Conservation (phyloP, 108 stramenopile genomes). For the Parietichytrium sp. region DNA sequence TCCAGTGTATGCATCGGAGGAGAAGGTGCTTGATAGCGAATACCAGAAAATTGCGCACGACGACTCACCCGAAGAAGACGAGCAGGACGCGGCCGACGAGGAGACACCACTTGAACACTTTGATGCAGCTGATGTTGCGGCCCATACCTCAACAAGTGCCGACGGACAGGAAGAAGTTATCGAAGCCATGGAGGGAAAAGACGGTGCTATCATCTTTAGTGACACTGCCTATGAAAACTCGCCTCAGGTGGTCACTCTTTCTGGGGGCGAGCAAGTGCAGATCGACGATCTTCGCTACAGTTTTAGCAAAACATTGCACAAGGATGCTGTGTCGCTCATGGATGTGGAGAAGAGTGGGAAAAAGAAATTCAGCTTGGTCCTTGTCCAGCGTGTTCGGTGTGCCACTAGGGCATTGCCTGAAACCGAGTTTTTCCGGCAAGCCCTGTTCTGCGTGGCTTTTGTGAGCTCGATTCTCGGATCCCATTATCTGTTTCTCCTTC, state of each 20-base stretch:
- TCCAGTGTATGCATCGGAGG: neutral
- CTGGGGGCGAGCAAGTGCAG: neutral
- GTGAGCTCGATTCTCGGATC: neutral
- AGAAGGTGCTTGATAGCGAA: conserved; percentile 4
- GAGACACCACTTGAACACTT: neutral
- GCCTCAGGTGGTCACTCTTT: neutral
- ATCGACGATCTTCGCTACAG: neutral
- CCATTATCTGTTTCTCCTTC: neutral
- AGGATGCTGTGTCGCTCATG: neutral
- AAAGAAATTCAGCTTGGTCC: neutral
- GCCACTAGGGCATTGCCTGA: neutral
- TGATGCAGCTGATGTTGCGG: neutral
- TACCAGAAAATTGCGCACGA: neutral
- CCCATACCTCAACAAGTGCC: neutral
- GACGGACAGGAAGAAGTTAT: neutral
- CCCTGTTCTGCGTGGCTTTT: neutral
- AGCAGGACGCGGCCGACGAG: neutral
- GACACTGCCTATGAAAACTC: neutral
- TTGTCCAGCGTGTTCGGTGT: neutral
- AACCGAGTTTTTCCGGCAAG: neutral
- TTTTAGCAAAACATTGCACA: neutral
- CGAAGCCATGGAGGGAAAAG: neutral
- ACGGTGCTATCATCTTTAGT: neutral
- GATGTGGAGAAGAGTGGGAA: neutral
- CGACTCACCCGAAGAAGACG: neutral